phyloP scores from a whole-genome alignment of 371 early-diverging fungal genomes.

The Lichtheimia ornata region DNA sequence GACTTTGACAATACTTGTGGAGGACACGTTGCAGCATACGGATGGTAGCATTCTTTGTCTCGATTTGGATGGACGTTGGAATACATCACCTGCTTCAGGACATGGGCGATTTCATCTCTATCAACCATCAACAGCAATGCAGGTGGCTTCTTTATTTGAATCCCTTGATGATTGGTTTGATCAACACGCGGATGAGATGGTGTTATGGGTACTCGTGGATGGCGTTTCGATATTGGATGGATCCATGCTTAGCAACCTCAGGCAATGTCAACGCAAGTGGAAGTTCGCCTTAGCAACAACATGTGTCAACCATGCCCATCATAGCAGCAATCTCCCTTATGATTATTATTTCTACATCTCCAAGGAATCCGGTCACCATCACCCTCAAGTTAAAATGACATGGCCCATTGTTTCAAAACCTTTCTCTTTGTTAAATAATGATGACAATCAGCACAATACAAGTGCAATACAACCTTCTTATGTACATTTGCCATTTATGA shows the following conservation, averaged over 20 bases:
- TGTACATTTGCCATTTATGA: no score
- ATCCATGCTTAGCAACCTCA: not conserved
- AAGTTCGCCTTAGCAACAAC: not conserved
- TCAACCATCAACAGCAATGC: constrained; percentile 14
- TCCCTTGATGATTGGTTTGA: constrained; percentile 27
- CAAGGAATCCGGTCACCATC: not conserved
- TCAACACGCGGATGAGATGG: constrained; percentile 15
- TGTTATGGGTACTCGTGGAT: constrained; percentile 26
- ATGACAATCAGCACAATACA: no score
- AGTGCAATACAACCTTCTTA: no score
- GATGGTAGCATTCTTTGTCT: constrained; percentile 20
- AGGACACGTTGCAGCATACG: constrained; percentile 12
- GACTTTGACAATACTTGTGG: constrained; percentile 14
- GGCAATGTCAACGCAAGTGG: not conserved
- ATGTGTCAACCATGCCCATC: not conserved
- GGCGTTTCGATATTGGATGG: not conserved
- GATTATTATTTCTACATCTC: not conserved
- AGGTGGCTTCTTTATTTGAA: constrained; percentile 7
- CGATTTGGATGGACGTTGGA: constrained; percentile 25
- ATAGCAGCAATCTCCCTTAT: not conserved
- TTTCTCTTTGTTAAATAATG: no score
- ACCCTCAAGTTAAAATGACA: not conserved
- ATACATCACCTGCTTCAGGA: not conserved
- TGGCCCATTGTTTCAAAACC: not conserved
- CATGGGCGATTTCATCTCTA: constrained; percentile 25